Evolutionary conservation across 108 stramenopile genomes (phyloP).

Genomic region (Poteriospumella lacustris): DNA sequence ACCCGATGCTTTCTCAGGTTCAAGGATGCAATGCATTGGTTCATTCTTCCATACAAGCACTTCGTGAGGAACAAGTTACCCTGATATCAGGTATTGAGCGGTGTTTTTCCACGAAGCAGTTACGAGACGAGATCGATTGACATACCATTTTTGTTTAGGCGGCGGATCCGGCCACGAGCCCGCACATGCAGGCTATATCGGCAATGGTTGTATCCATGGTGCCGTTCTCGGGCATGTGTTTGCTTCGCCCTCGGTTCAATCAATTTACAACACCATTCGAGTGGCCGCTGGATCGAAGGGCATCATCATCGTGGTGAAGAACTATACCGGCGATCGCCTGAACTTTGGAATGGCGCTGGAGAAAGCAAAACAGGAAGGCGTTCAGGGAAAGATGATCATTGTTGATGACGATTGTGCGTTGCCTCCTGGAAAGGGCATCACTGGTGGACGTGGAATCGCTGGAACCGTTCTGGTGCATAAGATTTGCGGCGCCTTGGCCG

Average conservation of each 20-base stretch:
- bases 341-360: constrained; percentile 97
- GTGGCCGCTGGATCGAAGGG: constrained; percentile 59
- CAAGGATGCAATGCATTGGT: not conserved
- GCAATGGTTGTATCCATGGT: constrained; percentile 82
- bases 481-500: constrained; percentile 82
- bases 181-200: constrained; percentile 87
- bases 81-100: not conserved
- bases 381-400: constrained; percentile 69
- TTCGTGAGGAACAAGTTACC: not conserved
- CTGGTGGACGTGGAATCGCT: constrained; percentile 88
- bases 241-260: constrained; percentile 76
- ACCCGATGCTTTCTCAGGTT: not conserved
- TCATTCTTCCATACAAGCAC: not conserved
- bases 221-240: constrained; percentile 95
- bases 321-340: constrained; percentile 96
- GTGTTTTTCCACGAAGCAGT: not conserved
- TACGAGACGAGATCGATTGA: not conserved
- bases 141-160: constrained; percentile 47
- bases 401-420: constrained; percentile 95
- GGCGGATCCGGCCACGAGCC: constrained; percentile 98
- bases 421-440: constrained; percentile 76
- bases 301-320: constrained; percentile 83
- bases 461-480: constrained; percentile 94
- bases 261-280: constrained; percentile 82
- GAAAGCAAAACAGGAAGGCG: constrained; percentile 65